phyloP scores from a whole-genome alignment of 192 early-diverging fungal species.

The Glomus cerebriforme region DNA sequence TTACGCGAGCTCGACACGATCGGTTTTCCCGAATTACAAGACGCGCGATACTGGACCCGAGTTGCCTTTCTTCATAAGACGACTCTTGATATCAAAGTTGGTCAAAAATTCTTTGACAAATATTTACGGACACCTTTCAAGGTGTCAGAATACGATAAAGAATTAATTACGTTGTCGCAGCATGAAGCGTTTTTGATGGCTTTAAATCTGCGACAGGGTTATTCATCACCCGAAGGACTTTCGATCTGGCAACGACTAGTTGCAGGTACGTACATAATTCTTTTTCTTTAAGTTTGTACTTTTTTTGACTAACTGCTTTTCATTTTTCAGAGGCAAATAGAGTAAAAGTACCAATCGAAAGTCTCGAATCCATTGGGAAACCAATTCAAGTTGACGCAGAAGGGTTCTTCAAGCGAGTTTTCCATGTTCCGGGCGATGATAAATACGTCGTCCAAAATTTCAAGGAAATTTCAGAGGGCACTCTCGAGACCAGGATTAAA shows the following conservation, averaged over 20 bases:
- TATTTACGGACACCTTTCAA: slow-evolving; percentile 39
- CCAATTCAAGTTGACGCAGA: slow-evolving; percentile 49
- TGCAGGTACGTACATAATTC: background rate
- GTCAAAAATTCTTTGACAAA: slow-evolving; percentile 40
- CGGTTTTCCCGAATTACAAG: slow-evolving; percentile 42
- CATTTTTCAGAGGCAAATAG: slow-evolving; percentile 24
- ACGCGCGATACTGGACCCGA: slow-evolving; percentile 40
- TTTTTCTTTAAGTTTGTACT: no score
- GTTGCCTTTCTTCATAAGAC: slow-evolving; percentile 35
- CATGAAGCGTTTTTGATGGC: slow-evolving; percentile 35
- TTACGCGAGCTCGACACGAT: slow-evolving; percentile 43
- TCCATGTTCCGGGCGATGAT: slow-evolving; percentile 48
- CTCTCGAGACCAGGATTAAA: slow-evolving; percentile 56
- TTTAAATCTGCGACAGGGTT: slow-evolving; percentile 24
- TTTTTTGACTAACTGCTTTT: background rate
- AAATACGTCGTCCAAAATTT: slow-evolving; percentile 59
- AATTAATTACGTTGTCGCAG: slow-evolving; percentile 30
- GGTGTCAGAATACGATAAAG: slow-evolving; percentile 31
- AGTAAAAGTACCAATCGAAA: slow-evolving; percentile 38
- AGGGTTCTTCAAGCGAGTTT: slow-evolving; percentile 61
- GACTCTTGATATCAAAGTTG: slow-evolving; percentile 34
- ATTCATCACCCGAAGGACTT: background rate
- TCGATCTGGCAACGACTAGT: background rate
- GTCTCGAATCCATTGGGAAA: slow-evolving; percentile 37
- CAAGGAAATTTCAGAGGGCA: slow-evolving; percentile 52